A percentile compares a stretch with the other conserved stretches of the same genome.
These are phyloP conservation scores for Testicularia cyperi DNA, from an alignment of 1,284 basidiomycete genomes.

Conservation along the genomic window DNA sequence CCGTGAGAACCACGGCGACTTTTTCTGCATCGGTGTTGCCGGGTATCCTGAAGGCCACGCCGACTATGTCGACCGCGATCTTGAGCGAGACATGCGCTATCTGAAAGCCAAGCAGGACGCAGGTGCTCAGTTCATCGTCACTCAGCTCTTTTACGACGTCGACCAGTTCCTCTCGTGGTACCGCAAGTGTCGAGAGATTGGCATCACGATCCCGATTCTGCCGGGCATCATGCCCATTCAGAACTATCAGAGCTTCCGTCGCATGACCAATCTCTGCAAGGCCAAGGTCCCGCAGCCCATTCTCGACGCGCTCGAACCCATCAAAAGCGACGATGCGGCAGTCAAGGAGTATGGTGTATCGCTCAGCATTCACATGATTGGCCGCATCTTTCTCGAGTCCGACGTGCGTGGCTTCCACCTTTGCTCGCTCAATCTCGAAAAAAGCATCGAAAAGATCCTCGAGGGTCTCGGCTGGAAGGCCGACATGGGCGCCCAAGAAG, in stretches of 20 bases:
- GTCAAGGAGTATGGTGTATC: slow-evolving; percentile 80
- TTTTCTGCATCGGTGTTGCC: slow-evolving; percentile 90
- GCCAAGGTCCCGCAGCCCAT: slow-evolving; percentile 74
- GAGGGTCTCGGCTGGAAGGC: slow-evolving; percentile 58
- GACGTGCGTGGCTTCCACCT: slow-evolving; percentile 84
- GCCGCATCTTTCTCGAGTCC: slow-evolving; percentile 65
- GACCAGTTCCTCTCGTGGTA: slow-evolving; percentile 62
- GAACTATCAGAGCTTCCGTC: slow-evolving; percentile 87
- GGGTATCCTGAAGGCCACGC: slow-evolving; percentile 90
- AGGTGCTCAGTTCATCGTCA: slow-evolving; percentile 92
- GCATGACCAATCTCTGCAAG: slow-evolving; percentile 85
- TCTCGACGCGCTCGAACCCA: slow-evolving; percentile 72
- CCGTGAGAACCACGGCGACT: slow-evolving; percentile 76
- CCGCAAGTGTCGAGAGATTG: slow-evolving; percentile 62
- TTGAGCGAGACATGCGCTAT: slow-evolving; percentile 72
- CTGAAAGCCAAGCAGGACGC: slow-evolving; percentile 90
- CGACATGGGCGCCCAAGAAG: slow-evolving; percentile 11
- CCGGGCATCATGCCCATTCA: slow-evolving; percentile 98
- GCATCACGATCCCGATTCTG: slow-evolving; percentile 86
- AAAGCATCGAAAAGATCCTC: slow-evolving; percentile 85
- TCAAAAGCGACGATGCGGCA: slow-evolving; percentile 75
- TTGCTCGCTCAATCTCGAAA: slow-evolving; percentile 96
- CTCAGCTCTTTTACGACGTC: slow-evolving; percentile 95
- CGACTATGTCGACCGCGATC: slow-evolving; percentile 66
- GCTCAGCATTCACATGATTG: slow-evolving; percentile 70